Percentiles rank a stretch among this genome's conserved stretches.
phyloP scores from a whole-genome alignment of 805 yeast genomes.

The Cyberlindnera veronae region DNA sequence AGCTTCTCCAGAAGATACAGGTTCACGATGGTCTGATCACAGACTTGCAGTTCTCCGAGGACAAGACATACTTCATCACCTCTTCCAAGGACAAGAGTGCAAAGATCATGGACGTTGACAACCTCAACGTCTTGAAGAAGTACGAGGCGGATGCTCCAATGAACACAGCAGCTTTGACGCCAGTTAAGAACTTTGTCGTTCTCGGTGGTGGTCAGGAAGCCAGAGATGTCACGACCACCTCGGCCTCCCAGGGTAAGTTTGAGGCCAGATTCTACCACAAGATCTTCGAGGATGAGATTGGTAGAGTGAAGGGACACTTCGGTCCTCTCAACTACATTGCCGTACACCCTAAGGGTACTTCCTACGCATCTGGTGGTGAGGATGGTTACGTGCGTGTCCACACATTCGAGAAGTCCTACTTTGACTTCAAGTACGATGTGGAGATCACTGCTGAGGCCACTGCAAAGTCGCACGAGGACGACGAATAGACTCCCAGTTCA shows the following conservation, averaged over 20 bases:
- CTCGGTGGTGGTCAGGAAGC: conserved; percentile 99
- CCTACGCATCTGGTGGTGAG: conserved; percentile 97
- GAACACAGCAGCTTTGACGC: conserved; percentile 93
- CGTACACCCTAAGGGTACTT: conserved; percentile 89
- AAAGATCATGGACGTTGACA: conserved; percentile 71
- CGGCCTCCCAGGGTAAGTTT: conserved; percentile 89
- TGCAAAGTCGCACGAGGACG: conserved; percentile 14
- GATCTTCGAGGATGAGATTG: conserved; percentile 91
- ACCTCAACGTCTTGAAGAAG: conserved; percentile 65
- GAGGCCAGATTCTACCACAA: conserved; percentile 96
- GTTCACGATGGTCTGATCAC: conserved; percentile 79
- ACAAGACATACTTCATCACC: conserved; percentile 85
- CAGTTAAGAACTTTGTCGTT: conserved; percentile 85
- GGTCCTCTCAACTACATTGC: conserved; percentile 96
- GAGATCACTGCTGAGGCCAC: conserved; percentile 68
- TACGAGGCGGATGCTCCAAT: conserved; percentile 88
- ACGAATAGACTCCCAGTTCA: conserved; percentile 1
- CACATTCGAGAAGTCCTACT: conserved; percentile 87
- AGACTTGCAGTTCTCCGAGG: conserved; percentile 87
- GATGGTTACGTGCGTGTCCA: conserved; percentile 97
- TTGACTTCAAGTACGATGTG: conserved; percentile 88
- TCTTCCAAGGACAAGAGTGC: conserved; percentile 91
- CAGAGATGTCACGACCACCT: conserved; percentile 95
- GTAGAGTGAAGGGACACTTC: conserved; percentile 97
- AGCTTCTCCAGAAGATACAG: conserved; percentile 50